These are phyloP conservation scores for Chlorella sp. DNA, from an alignment of 139 green algal species.

Conservation along the genomic window DNA sequence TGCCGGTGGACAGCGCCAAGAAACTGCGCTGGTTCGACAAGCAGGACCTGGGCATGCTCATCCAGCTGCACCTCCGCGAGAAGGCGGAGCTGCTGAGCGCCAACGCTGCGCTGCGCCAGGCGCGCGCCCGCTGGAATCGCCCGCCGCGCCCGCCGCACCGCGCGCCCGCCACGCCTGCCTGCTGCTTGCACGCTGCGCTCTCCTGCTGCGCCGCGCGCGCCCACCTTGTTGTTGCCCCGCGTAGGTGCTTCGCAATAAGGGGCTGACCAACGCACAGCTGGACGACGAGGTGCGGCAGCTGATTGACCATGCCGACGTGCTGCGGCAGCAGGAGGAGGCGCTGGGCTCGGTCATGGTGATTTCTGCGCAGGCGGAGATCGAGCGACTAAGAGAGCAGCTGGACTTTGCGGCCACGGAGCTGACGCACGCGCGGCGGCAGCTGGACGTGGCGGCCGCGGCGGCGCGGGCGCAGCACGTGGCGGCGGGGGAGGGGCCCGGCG, in stretches of 20 bases:
- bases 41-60: conserved; percentile 33
- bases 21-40: conserved; percentile 42
- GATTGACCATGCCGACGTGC: conserved; percentile 18
- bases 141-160: no score
- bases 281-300: conserved; percentile 5
- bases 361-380: conserved; percentile 9
- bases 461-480: background rate
- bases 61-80: conserved; percentile 42
- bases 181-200: no score
- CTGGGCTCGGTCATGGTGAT: conserved; percentile 27
- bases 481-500: background rate
- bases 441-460: conserved; percentile 3
- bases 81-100: conserved; percentile 43
- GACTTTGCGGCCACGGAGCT: conserved; percentile 7
- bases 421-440: conserved; percentile 18
- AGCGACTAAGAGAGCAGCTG: conserved; percentile 19
- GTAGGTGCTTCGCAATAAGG: conserved; percentile 24
- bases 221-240: no score
- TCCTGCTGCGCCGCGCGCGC: no score
- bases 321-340: conserved; percentile 23
- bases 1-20: conserved; percentile 44
- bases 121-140: no score
- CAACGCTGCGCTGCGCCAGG: conserved; percentile 32
- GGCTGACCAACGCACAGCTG: background rate
- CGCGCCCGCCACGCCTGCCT: no score